phyloP scores from a whole-genome alignment of 164 flowering plant species.

The Liquidambar formosana region DNA sequence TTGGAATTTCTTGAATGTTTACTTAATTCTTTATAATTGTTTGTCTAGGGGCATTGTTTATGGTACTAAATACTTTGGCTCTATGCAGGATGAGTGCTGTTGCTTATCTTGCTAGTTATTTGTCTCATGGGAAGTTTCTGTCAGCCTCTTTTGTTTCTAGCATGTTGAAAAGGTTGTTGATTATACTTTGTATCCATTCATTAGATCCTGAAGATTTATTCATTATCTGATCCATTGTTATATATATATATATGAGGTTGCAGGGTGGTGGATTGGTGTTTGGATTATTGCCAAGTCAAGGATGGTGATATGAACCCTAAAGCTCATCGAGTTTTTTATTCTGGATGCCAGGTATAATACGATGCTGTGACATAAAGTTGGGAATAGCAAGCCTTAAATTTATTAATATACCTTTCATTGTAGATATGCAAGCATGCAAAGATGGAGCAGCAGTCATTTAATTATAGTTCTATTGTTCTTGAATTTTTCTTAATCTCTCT shows the following conservation, averaged over 20 bases:
- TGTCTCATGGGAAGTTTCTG: slow-evolving; percentile 81
- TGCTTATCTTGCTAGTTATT: slow-evolving; percentile 91
- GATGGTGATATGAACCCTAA: slow-evolving; percentile 45
- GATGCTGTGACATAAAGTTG: too few relatives aligned
- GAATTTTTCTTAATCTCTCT: too few relatives aligned
- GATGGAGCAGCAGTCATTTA: too few relatives aligned
- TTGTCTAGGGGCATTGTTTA: too few relatives aligned
- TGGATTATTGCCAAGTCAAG: slow-evolving; percentile 44
- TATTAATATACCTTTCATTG: too few relatives aligned
- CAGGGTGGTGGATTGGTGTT: slow-evolving; percentile 85
- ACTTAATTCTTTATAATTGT: too few relatives aligned
- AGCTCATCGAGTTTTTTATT: slow-evolving; percentile 69
- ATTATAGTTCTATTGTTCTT: too few relatives aligned
- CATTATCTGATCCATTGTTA: too few relatives aligned
- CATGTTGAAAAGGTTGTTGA: slow-evolving; percentile 58
- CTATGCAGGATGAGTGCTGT: slow-evolving; percentile 89
- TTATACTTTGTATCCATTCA: background rate
- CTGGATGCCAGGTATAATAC: slow-evolving; percentile 89
- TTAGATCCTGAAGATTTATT: too few relatives aligned
- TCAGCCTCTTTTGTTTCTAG: slow-evolving; percentile 45
- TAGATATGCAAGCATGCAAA: too few relatives aligned
- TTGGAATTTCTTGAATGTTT: too few relatives aligned
- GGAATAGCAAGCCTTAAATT: too few relatives aligned
- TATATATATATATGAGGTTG: slow-evolving; percentile 6
- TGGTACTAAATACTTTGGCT: background rate